phyloP scores from a whole-genome alignment of 2,329 filamentous ascomycete genomes.

The Cryphonectria radicalis region DNA sequence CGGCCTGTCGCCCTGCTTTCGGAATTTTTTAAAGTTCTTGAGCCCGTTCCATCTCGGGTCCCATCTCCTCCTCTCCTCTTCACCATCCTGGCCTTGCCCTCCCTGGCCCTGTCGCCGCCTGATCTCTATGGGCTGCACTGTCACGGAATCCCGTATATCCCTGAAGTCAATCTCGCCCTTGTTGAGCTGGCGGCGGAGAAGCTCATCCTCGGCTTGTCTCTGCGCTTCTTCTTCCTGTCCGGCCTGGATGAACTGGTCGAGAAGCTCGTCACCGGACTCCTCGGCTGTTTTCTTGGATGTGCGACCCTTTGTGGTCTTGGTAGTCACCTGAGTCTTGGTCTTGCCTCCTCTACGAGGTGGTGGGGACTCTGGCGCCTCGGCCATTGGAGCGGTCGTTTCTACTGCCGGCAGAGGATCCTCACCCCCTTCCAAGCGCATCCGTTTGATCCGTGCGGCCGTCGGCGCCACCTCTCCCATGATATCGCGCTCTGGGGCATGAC shows the following conservation, averaged over 20 bases:
- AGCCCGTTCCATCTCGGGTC: constrained; percentile 89
- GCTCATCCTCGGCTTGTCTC: constrained; percentile 57
- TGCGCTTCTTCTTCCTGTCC: constrained; percentile 70
- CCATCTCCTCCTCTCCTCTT: constrained; percentile 64
- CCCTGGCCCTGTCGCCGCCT: constrained; percentile 42
- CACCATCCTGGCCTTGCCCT: constrained; percentile 55
- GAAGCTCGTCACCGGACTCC: constrained; percentile 59
- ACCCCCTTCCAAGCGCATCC: constrained; percentile 68
- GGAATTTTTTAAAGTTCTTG: constrained; percentile 94
- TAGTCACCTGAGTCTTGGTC: constrained; percentile 45
- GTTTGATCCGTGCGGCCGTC: constrained; percentile 77
- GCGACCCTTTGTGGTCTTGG: constrained; percentile 53
- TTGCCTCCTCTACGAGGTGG: constrained; percentile 30
- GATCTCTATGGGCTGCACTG: constrained; percentile 78
- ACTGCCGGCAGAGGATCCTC: constrained; percentile 48
- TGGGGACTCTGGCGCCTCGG: constrained; percentile 29
- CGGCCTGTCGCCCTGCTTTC: constrained; percentile 54
- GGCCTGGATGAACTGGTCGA: constrained; percentile 65
- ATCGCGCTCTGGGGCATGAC: constrained; percentile 52
- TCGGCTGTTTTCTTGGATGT: constrained; percentile 22
- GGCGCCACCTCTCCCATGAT: constrained; percentile 76
- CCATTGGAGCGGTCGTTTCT: constrained; percentile 33
- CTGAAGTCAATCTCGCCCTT: constrained; percentile 71
- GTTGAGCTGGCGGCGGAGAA: constrained; percentile 51
- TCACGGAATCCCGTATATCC: constrained; percentile 72